Percentiles rank a stretch among this genome's conserved stretches.
phyloP scores from a whole-genome alignment of 1,284 basidiomycete genomes.

The Ganoderma multipileum region DNA sequence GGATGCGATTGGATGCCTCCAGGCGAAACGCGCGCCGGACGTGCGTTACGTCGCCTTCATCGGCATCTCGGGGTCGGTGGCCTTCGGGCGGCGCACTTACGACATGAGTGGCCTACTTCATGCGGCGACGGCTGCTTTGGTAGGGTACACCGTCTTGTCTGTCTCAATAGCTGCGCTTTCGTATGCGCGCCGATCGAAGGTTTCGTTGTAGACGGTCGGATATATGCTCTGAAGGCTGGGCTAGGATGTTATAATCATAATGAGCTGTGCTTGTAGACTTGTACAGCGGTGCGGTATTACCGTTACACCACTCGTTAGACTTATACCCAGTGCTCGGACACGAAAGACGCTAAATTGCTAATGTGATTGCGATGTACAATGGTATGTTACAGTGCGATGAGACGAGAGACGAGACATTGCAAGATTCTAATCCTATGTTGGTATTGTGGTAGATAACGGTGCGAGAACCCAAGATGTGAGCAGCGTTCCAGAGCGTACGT shows the following conservation, averaged over 20 bases:
- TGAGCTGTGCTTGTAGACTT: not conserved
- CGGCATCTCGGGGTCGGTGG: not conserved
- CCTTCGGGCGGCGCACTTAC: not conserved
- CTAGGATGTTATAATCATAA: not conserved
- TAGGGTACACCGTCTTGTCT: not conserved
- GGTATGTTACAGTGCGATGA: not conserved
- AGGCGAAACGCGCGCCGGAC: not conserved
- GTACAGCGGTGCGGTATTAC: not conserved
- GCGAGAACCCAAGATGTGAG: not conserved
- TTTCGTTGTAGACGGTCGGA: not conserved
- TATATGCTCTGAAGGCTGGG: not conserved
- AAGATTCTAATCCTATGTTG: not conserved
- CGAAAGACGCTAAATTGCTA: not conserved
- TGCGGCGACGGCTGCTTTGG: not conserved
- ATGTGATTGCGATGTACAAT: not conserved
- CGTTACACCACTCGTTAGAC: not conserved
- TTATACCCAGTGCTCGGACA: not conserved
- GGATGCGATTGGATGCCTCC: not conserved
- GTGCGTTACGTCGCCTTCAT: not conserved
- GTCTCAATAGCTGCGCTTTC: not conserved
- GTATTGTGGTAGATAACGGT: not conserved
- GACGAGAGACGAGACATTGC: not conserved
- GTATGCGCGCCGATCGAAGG: not conserved
- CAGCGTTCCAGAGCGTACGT: not conserved
- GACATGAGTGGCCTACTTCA: not conserved